Percentiles rank a stretch among this genome's conserved stretches.
Evolutionary conservation across 164 flowering plant genomes (phyloP).

Genomic region (Vitis cinerea): DNA sequence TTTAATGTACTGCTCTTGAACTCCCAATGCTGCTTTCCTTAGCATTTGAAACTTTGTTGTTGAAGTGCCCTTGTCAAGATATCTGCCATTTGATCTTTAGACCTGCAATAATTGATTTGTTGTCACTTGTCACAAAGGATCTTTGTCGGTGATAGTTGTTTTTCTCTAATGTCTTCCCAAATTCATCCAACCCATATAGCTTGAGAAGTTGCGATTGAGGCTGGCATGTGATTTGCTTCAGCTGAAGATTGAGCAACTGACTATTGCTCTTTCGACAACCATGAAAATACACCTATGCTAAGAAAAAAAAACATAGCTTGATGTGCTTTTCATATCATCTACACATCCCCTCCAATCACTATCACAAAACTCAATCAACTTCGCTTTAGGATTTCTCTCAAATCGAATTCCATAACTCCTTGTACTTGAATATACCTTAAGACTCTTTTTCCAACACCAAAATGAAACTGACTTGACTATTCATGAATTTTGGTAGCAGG

Average conservation of each 20-base stretch:
- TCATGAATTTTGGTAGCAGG: too few relatives aligned
- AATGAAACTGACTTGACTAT: too few relatives aligned
- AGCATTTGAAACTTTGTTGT: background rate
- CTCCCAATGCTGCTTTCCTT: too few relatives aligned
- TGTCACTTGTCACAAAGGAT: constrained; percentile 13
- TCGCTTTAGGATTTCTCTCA: too few relatives aligned
- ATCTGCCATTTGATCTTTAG: constrained; percentile 18
- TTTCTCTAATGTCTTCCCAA: constrained; percentile 2
- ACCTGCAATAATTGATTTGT: background rate
- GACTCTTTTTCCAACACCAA: too few relatives aligned
- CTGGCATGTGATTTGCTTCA: constrained; percentile 10
- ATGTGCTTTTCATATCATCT: too few relatives aligned
- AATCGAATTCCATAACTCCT: too few relatives aligned
- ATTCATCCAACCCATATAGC: constrained; percentile 14
- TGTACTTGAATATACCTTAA: too few relatives aligned
- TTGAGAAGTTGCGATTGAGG: background rate
- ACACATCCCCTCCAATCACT: too few relatives aligned
- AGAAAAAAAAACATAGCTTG: background rate
- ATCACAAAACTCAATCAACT: too few relatives aligned
- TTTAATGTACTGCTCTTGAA: too few relatives aligned
- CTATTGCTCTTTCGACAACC: constrained; percentile 12
- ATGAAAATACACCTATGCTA: constrained; percentile 5
- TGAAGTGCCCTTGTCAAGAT: constrained; percentile 12
- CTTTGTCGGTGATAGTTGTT: background rate
- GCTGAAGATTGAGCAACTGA: constrained; percentile 11